Conservation (phyloP, 352 stramenopile genomes). For the Phytophthora citrophthora region DNA sequence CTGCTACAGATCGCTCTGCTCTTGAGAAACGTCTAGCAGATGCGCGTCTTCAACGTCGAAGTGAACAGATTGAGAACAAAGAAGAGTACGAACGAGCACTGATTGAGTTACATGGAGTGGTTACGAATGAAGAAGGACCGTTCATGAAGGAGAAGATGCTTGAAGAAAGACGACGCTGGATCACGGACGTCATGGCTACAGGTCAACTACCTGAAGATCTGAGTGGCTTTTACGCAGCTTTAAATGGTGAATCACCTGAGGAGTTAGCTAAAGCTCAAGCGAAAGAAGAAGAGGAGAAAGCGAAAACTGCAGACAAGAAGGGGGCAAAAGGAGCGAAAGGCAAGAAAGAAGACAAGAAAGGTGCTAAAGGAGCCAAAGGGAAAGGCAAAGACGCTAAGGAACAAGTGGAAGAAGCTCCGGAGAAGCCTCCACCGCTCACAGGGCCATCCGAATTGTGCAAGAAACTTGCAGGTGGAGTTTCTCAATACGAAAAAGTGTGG, state of each 20-base stretch:
- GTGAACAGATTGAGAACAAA: constrained; percentile 92
- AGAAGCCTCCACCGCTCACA: constrained; percentile 87
- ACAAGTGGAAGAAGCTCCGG: constrained; percentile 64
- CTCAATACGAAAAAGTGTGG: constrained; percentile 89
- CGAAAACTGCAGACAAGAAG: constrained; percentile 55
- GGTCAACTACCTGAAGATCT: constrained; percentile 91
- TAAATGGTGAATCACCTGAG: constrained; percentile 47
- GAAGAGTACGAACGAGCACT: constrained; percentile 92
- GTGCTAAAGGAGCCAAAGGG: constrained; percentile 63
- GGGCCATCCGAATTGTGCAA: constrained; percentile 89
- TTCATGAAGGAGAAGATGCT: constrained; percentile 93
- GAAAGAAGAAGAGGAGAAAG: constrained; percentile 57
- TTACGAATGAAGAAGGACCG: constrained; percentile 89
- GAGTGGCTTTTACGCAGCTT: constrained; percentile 81
- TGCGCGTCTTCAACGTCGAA: constrained; percentile 83
- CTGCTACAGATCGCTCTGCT: constrained; percentile 53
- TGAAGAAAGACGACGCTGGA: constrained; percentile 92
- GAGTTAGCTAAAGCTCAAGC: constrained; percentile 59
- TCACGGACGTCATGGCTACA: constrained; percentile 91
- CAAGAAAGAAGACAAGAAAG: constrained; percentile 58
- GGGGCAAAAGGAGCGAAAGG: constrained; percentile 52
- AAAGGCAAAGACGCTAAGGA: constrained; percentile 65
- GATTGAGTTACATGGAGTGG: constrained; percentile 83
- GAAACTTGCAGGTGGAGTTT: constrained; percentile 63
- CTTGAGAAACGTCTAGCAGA: constrained; percentile 83